These are phyloP conservation scores for Amanita phalloides DNA, from an alignment of 768 basidiomycete genomes.

Conservation along the genomic window DNA sequence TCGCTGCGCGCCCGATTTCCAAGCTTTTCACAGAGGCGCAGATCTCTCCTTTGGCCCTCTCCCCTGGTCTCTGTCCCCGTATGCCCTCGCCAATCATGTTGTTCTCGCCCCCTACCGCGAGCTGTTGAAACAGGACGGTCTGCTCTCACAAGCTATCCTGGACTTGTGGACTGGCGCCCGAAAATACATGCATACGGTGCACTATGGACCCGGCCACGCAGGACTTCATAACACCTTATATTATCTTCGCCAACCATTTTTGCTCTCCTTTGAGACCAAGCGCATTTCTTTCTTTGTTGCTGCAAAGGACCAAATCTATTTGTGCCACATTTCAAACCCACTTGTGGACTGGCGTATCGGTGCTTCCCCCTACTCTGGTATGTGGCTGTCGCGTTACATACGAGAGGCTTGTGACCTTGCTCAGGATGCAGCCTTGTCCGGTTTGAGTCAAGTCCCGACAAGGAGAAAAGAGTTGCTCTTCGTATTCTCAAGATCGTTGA, in stretches of 20 bases:
- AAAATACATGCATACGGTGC: too few relatives aligned
- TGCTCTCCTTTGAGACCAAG: not conserved
- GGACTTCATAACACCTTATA: not conserved
- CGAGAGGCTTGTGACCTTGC: not conserved
- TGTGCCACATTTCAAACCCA: not conserved
- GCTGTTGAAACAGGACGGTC: not conserved
- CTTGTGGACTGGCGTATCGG: not conserved
- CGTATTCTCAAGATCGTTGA: constrained; percentile 2
- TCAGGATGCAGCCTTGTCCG: not conserved
- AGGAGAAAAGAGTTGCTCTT: not conserved
- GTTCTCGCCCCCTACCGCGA: not conserved
- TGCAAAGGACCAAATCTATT: not conserved
- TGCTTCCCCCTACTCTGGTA: not conserved
- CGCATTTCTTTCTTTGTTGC: not conserved
- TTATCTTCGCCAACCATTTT: not conserved
- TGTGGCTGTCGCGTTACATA: not conserved
- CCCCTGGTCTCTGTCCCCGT: not conserved
- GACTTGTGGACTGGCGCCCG: not conserved
- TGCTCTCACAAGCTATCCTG: not conserved
- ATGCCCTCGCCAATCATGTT: not conserved
- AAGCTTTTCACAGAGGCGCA: not conserved
- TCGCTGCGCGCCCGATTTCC: not conserved
- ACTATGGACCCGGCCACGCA: not conserved
- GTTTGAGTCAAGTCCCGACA: not conserved
- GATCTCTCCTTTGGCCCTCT: not conserved